Base-by-base conservation (phyloP, 805 yeast genomes). In the Nakazawaea laoshanensis region DNA sequence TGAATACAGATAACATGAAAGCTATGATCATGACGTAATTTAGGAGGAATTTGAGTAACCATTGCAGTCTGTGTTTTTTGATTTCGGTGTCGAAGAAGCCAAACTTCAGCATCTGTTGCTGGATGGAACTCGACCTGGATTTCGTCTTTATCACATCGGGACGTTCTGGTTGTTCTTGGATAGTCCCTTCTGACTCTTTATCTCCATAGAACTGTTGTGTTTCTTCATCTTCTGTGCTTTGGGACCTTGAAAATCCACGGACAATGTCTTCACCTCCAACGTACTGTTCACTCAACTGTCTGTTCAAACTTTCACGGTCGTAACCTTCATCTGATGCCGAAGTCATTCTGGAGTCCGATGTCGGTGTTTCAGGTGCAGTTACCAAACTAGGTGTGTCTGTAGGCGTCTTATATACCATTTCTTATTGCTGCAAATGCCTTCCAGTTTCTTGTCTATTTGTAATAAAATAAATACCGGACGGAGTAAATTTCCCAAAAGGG, bases 1-100 rank as follows among this genome's bases (percentile, higher is more conserved):
- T 45, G 42, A 61, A 43, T 35, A 57, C 54, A 17, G 47, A 48
- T 41, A 66, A 48, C 18, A 65, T 49, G 23, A 54, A 46, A 15
- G 48, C 36, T 2, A 55, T 58, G 49, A 71, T 53, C 11, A 49
- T 10, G 0, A 49, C 6, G 33, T 47, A 50, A n/a, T 49, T 51
- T 33, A 36, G 44, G 8, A 47, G 12, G 25, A 50, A 50, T 15
- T 37, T 34, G 7, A 40, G 24, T 5, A 40, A 12, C 5, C 43
- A 24, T 13, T 36, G 34, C 14, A 37, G 11, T 12, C 35, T 20
- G 6, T 24, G 23, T n/a, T 28, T 37, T 15, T 43, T 44, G 33
- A 50, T 43, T 24, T 39, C 43, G 4, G 48, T 46, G 38, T 49
- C 55, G 24, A 48, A 49, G 22, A 49, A 44, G 3, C 53, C 55